These are phyloP conservation scores for Micractinium conductrix DNA, from an alignment of 139 green algal genomes.

Conservation along the genomic window DNA sequence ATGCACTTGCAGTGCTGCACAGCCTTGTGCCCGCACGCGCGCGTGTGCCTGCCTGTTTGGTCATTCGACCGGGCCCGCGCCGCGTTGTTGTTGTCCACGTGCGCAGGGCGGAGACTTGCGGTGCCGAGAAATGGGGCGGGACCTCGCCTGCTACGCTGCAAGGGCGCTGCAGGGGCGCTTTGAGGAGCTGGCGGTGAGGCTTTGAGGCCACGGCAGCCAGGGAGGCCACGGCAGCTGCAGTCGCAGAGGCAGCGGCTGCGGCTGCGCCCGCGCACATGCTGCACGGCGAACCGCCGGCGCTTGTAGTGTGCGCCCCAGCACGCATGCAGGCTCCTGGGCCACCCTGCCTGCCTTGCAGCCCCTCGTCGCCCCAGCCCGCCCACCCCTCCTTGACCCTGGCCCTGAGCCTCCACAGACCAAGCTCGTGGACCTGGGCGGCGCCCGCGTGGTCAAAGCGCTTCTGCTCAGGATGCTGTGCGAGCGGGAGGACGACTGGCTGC, in stretches of 20 bases:
- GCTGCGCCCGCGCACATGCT: too few relatives aligned
- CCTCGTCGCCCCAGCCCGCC: background rate
- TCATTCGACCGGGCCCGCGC: too few relatives aligned
- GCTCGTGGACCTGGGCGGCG: background rate
- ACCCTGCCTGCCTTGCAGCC: background rate
- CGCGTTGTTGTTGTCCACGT: too few relatives aligned
- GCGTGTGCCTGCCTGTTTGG: too few relatives aligned
- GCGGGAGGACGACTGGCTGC: slow-evolving; percentile 35
- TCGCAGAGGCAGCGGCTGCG: too few relatives aligned
- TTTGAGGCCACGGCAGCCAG: background rate
- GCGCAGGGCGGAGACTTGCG: background rate
- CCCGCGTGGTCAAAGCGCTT: slow-evolving; percentile 12
- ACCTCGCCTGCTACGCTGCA: slow-evolving; percentile 20
- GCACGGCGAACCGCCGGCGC: too few relatives aligned
- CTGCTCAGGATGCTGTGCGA: background rate
- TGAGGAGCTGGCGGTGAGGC: slow-evolving; percentile 26
- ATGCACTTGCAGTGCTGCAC: too few relatives aligned
- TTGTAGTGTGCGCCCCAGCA: too few relatives aligned
- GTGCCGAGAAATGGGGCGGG: slow-evolving; percentile 20
- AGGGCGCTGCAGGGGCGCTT: slow-evolving; percentile 22
- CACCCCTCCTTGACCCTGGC: background rate
- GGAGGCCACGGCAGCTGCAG: background rate
- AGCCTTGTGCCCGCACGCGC: too few relatives aligned
- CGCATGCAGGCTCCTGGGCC: too few relatives aligned
- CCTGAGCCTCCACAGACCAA: background rate